A percentile compares a stretch with the other conserved stretches of the same genome.
phyloP scores from a whole-genome alignment of 805 yeast species.

The Metschnikowia shivogae region DNA sequence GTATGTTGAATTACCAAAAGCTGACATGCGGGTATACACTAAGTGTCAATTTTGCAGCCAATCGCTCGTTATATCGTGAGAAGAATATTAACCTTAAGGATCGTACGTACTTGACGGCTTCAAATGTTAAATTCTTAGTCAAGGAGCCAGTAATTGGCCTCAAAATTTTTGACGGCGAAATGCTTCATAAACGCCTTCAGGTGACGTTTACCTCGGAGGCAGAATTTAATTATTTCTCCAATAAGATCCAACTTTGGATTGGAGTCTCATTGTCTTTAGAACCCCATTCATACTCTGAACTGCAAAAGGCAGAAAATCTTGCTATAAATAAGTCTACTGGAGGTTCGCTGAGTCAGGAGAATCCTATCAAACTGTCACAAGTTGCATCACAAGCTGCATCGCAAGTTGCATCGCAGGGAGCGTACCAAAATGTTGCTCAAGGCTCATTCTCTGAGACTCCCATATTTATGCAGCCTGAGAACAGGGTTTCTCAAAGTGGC shows the following conservation, averaged over 20 bases:
- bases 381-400: neutral
- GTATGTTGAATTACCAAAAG: slow-evolving; percentile 9
- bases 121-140: slow-evolving; percentile 15
- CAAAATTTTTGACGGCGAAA: slow-evolving; percentile 17
- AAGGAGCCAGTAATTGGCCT: slow-evolving; percentile 18
- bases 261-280: slow-evolving; percentile 9
- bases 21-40: neutral
- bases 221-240: slow-evolving; percentile 14
- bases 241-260: slow-evolving; percentile 15
- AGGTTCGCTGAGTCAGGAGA: slow-evolving; percentile 1
- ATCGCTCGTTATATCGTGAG: neutral
- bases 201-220: slow-evolving; percentile 17
- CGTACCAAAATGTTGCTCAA: neutral
- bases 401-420: neutral
- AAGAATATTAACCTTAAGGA: slow-evolving; percentile 13
- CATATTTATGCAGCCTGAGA: neutral
- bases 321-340: neutral
- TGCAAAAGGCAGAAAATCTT: slow-evolving; percentile 6
- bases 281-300: slow-evolving; percentile 5
- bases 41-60: slow-evolving; percentile 3
- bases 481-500: neutral
- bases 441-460: neutral
- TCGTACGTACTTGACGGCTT: slow-evolving; percentile 9
- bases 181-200: slow-evolving; percentile 16
- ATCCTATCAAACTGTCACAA: slow-evolving; percentile 7